These are phyloP conservation scores for Phlyctochytrium bullatum DNA, from an alignment of 192 early-diverging fungal species.

Conservation along the genomic window DNA sequence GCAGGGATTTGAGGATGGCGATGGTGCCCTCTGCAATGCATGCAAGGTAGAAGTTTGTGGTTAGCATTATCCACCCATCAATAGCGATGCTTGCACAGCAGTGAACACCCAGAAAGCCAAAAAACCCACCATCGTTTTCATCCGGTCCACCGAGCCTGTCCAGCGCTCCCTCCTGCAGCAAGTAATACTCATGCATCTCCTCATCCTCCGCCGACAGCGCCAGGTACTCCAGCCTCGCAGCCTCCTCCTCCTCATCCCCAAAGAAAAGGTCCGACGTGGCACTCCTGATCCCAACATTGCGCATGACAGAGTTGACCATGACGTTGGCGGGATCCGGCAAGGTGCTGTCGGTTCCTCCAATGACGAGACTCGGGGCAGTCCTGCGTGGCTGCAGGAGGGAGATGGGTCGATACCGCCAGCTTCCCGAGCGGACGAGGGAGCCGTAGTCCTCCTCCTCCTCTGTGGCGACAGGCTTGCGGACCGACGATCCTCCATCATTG, in stretches of 20 bases:
- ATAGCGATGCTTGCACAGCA: background rate
- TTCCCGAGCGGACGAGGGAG: too few species aligned
- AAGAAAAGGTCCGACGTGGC: background rate
- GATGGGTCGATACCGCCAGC: background rate
- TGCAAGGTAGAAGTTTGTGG: too few species aligned
- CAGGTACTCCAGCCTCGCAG: conserved; percentile 4
- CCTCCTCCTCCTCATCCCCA: conserved; percentile 2
- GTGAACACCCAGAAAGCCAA: background rate
- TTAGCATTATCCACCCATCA: background rate
- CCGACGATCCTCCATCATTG: too few species aligned
- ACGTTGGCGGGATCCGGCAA: background rate
- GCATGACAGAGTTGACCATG: background rate
- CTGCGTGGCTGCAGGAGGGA: background rate
- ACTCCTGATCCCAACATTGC: background rate
- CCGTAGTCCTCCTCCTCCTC: too few species aligned
- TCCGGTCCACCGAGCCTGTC: background rate
- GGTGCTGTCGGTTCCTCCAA: background rate
- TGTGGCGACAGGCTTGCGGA: too few species aligned
- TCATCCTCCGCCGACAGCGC: background rate
- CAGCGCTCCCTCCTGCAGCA: background rate
- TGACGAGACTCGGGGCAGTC: background rate
- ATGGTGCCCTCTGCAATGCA: background rate
- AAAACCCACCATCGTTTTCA: conserved; percentile 1
- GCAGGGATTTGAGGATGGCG: background rate
- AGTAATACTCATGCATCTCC: background rate